A percentile compares a stretch with the other conserved stretches of the same genome.
Conservation (phyloP, 257 asterid species). For the Lantana camara region DNA sequence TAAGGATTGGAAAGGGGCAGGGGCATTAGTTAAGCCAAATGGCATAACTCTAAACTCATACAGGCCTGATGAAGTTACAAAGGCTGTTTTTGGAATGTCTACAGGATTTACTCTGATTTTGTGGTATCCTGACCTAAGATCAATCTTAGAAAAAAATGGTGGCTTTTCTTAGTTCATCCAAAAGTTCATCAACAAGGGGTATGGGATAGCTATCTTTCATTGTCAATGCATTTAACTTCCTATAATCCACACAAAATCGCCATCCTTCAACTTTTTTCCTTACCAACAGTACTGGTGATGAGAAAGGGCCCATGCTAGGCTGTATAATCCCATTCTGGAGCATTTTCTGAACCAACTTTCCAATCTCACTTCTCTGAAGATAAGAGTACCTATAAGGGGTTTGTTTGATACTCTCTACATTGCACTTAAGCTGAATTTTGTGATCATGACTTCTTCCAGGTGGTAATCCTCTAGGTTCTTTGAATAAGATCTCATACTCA, state of each 20-base stretch:
- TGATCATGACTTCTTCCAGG: too few species aligned
- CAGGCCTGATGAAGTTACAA: background rate
- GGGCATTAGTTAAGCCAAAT: background rate
- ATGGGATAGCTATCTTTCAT: too few species aligned
- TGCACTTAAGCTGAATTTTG: too few species aligned
- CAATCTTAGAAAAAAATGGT: background rate
- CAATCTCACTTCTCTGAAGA: too few species aligned
- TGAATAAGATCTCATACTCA: too few species aligned
- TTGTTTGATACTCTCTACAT: too few species aligned
- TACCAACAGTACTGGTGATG: background rate
- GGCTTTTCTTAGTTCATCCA: background rate
- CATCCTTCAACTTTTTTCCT: background rate
- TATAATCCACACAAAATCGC: background rate
- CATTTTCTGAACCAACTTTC: too few species aligned
- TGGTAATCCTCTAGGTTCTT: too few species aligned
- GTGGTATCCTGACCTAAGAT: background rate
- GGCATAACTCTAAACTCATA: background rate
- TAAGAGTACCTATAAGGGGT: too few species aligned
- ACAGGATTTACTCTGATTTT: background rate
- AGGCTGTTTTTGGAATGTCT: background rate
- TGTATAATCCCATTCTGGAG: too few species aligned
- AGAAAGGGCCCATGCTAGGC: background rate
- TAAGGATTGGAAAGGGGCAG: background rate
- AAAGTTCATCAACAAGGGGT: background rate
- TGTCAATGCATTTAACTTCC: too few species aligned